Base-by-base conservation (phyloP, 148 eudicot species). In the Chenopodium suecicum region DNA sequence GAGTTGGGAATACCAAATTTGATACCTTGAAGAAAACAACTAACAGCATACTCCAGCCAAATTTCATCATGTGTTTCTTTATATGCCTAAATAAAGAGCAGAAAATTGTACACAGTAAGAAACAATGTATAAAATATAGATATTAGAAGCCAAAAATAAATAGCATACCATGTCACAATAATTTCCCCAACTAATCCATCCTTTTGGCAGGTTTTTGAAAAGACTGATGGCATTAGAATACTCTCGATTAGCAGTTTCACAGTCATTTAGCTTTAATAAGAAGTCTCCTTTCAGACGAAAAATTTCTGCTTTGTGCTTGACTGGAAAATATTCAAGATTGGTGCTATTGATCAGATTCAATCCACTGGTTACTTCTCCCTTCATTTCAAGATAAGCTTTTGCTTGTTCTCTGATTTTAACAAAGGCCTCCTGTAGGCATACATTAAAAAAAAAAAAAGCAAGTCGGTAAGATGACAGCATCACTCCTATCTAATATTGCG, bases 141-240 rank as follows among this genome's bases (percentile, higher is more conserved):
- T 34, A 25, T 58, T 17, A 71, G 0, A 62, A 54, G 41, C 65
- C 31, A 70, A 62, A 56, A 9, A 54, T 44, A 56, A 41, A 58
- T 72, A 46, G 27, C 78, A 41, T 90, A 96, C 99, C 97, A 90
- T 87, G 83, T 96, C 99, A 89, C 99, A 96, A 89, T 96, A 96
- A 79, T 80, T 91, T 83, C 99, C 99, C 99, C 99, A 96, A 83
- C 99, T 96, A 84, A 94, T 91, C 99, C 99, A 96, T 63, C 99
- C 99, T 87, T 92, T 96, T 19, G 99, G 94, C 89, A 92, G 85
- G 81, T 91, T 94, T 82, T 94, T 96, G 88, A 89, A 94, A 80
- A 94, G 90, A 84, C 88, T 87, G 83, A 96, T 91, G 71, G 95
- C 94, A 88, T 90, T 92, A 19, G 99, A 96, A 84, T 96, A 96